Evolutionary conservation across 495 filamentous ascomycete genomes (phyloP).

Genomic region (Geoglossum glabrum): DNA sequence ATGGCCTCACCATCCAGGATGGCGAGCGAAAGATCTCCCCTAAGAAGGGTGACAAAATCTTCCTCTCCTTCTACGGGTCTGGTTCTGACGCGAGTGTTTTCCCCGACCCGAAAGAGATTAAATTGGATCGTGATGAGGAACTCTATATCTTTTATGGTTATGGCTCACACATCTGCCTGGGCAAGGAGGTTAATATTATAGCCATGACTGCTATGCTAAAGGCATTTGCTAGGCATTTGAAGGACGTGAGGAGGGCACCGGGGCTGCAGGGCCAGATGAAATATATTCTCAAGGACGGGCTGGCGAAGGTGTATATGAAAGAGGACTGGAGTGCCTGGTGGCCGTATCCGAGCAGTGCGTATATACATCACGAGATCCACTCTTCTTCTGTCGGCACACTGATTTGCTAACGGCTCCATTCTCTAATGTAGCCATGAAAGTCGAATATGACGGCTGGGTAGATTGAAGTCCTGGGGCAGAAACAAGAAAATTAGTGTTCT

Average conservation of each 20-base stretch:
- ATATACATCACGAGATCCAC: slow-evolving; percentile 15
- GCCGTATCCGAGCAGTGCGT: slow-evolving; percentile 54
- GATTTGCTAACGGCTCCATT: not conserved
- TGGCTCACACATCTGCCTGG: slow-evolving; percentile 41
- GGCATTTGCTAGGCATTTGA: slow-evolving; percentile 22
- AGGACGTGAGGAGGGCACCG: slow-evolving; percentile 41
- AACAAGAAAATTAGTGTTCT: too few species aligned
- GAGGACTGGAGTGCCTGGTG: slow-evolving; percentile 52
- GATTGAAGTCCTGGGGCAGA: not conserved
- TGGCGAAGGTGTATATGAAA: slow-evolving; percentile 47
- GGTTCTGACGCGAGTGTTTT: not conserved
- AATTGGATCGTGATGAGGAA: slow-evolving; percentile 43
- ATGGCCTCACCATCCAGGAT: not conserved
- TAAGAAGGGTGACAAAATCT: not conserved
- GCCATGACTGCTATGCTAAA: slow-evolving; percentile 45
- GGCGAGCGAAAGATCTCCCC: not conserved
- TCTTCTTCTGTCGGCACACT: not conserved
- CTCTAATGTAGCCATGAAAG: not conserved
- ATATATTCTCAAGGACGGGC: slow-evolving; percentile 40
- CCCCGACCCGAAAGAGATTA: slow-evolving; percentile 37
- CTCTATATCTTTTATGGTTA: slow-evolving; percentile 47
- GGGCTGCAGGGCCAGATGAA: slow-evolving; percentile 55
- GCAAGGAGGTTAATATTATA: slow-evolving; percentile 36
- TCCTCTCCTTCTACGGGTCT: not conserved
- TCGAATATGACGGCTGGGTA: not conserved